These are phyloP conservation scores for Zasmidium cellare DNA, from an alignment of 2,329 filamentous ascomycete genomes.

Conservation along the genomic window DNA sequence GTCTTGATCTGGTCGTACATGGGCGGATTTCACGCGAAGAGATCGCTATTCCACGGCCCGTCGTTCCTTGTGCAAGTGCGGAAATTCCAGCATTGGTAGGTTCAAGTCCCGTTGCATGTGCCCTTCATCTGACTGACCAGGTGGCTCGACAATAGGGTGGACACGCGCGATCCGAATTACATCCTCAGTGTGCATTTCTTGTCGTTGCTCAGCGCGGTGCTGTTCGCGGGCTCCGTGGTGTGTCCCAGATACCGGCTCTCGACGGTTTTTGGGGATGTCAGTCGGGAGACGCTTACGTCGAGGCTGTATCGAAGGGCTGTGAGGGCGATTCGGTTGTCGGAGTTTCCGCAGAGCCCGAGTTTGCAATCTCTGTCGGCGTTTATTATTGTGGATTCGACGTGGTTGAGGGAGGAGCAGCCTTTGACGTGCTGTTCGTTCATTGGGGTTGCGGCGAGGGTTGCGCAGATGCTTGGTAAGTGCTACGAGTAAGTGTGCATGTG, in stretches of 20 bases:
- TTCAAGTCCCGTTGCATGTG: background rate
- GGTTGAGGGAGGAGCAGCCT: slow-evolving; percentile 51
- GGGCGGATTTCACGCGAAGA: slow-evolving; percentile 24
- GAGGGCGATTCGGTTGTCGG: slow-evolving; percentile 22
- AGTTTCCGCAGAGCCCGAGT: slow-evolving; percentile 47
- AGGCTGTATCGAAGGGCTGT: slow-evolving; percentile 23
- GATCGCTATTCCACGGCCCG: slow-evolving; percentile 19
- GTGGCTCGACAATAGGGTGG: slow-evolving; percentile 8
- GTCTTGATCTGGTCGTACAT: slow-evolving; percentile 24
- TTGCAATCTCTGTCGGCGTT: slow-evolving; percentile 49
- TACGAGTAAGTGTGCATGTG: too few relatives aligned
- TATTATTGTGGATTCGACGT: slow-evolving; percentile 35
- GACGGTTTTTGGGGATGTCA: slow-evolving; percentile 21
- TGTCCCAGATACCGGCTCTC: slow-evolving; percentile 21
- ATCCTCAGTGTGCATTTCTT: slow-evolving; percentile 23
- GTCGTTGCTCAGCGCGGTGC: slow-evolving; percentile 20
- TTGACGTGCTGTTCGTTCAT: slow-evolving; percentile 51
- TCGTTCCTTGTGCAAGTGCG: slow-evolving; percentile 19
- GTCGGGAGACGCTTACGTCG: slow-evolving; percentile 21
- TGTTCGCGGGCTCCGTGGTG: slow-evolving; percentile 26
- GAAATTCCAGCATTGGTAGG: slow-evolving; percentile 23
- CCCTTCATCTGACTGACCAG: background rate
- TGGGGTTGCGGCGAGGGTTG: slow-evolving; percentile 47
- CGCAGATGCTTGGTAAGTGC: slow-evolving; percentile 44
- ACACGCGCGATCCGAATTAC: slow-evolving; percentile 20